Base-by-base conservation (phyloP, 495 filamentous ascomycete genomes). In the Evernia prunastri region DNA sequence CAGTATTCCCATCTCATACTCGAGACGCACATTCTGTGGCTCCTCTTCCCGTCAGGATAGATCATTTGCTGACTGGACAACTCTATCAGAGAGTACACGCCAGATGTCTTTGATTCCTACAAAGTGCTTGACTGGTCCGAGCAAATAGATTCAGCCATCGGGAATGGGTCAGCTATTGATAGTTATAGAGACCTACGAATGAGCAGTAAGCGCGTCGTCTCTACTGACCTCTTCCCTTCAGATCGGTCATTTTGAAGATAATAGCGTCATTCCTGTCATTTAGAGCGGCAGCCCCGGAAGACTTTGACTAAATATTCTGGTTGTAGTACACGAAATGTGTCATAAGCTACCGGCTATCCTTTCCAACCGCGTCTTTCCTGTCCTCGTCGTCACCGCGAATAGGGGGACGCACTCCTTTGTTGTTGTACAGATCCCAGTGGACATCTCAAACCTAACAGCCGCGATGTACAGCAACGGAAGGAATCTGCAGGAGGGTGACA, bases 51-150 rank as follows among this genome's bases (percentile, higher is more conserved):
- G 17, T 33, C 29, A 20, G 7, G 13, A 33, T 20, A 54, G 29
- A 54, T 54, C n/a, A 17, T 4, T n/a, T 33, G 51, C 51, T 54
- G 51, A 54, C 29, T 54, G 29, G 15, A 20, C 6, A 31, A 33
- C 27, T 20, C 5, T 3, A 33, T 25, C 20, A 54, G 51, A 70
- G 82, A 82, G 49, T 92, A 89, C 72, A 94, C 89, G 39, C 88
- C 88, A 42, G 69, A 71, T 53, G 64, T 72, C 33, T 72, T 63
- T 59, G 71, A 72, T 33, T 61, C 70, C 0, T 60, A 45, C 37
- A 60, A 58, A 57, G 67, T 72, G 15, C 45, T 71, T 2, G 63
- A 72, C 45, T 72, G 67, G 67, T 62, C 63, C 9, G 60, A 59
- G 23, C 53, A 69, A 36, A 59, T 64, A 27, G 36, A 47, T 12